A percentile compares a stretch with the other conserved stretches of the same genome.
Conservation (phyloP, 1,284 basidiomycete genomes). For the Cystobasidiaceae sp. region DNA sequence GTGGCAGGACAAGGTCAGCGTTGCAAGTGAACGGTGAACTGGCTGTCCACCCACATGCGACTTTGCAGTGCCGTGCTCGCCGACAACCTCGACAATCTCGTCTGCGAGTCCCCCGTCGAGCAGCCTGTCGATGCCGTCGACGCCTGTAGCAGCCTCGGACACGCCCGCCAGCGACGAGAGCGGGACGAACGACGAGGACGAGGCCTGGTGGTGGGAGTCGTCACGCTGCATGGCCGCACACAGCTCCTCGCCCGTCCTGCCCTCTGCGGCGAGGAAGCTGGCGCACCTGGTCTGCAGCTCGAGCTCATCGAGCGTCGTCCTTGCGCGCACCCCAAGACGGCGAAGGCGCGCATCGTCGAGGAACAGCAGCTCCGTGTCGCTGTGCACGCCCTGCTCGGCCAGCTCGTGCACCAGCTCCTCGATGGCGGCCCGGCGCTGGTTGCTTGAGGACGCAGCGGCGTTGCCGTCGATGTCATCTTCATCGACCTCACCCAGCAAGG, state of each 20-base stretch:
- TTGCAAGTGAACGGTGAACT: background rate
- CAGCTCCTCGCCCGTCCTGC: background rate
- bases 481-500: background rate
- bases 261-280: conserved; percentile 11
- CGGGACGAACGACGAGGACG: too few relatives aligned
- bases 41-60: background rate
- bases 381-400: background rate
- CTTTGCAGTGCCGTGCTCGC: conserved; percentile 1
- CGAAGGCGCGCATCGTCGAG: background rate
- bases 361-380: conserved; percentile 12
- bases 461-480: too few relatives aligned
- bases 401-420: conserved; percentile 2
- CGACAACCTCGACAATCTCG: conserved; percentile 22
- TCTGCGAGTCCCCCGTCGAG: background rate
- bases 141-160: background rate
- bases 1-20: background rate
- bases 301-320: background rate
- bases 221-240: too few relatives aligned
- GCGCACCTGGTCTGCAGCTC: background rate
- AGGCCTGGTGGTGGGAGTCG: too few relatives aligned
- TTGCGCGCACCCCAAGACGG: background rate
- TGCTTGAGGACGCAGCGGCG: too few relatives aligned
- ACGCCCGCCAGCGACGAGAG: too few relatives aligned
- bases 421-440: too few relatives aligned
- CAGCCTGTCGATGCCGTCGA: background rate